Conservation (phyloP, 1,139 yeast species). For the Citeromyces hawaiiensis region DNA sequence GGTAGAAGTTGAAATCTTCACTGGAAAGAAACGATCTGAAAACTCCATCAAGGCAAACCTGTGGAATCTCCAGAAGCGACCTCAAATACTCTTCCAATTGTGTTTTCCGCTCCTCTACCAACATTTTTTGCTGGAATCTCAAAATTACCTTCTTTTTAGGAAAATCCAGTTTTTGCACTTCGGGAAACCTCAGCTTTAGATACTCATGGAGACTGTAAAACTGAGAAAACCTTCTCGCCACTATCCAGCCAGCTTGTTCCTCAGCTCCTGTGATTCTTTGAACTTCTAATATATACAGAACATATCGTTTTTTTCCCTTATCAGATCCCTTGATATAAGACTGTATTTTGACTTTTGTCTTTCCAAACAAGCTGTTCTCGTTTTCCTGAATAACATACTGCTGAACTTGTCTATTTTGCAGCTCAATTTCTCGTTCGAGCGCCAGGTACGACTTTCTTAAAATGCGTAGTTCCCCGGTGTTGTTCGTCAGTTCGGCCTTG, state of each 20-base stretch:
- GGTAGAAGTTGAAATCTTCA: slow-evolving; percentile 38
- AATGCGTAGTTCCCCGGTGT: slow-evolving; percentile 53
- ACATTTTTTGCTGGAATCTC: slow-evolving; percentile 44
- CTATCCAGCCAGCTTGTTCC: slow-evolving; percentile 70
- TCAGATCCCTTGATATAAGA: slow-evolving; percentile 42
- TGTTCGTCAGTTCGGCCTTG: slow-evolving; percentile 78
- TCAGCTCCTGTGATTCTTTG: slow-evolving; percentile 32
- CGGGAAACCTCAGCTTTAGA: slow-evolving; percentile 37
- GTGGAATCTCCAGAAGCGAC: slow-evolving; percentile 41
- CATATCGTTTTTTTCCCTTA: slow-evolving; percentile 39
- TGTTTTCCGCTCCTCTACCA: slow-evolving; percentile 51
- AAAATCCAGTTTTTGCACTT: slow-evolving; percentile 36
- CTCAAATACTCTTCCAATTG: slow-evolving; percentile 54
- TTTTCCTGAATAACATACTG: slow-evolving; percentile 76
- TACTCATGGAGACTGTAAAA: slow-evolving; percentile 63
- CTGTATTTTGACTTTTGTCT: slow-evolving; percentile 51
- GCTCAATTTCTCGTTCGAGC: slow-evolving; percentile 53
- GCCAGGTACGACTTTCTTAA: slow-evolving; percentile 53
- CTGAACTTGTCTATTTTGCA: slow-evolving; percentile 64
- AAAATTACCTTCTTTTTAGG: slow-evolving; percentile 56
- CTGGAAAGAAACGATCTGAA: slow-evolving; percentile 71
- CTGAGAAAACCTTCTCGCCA: slow-evolving; percentile 79
- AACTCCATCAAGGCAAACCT: slow-evolving; percentile 59
- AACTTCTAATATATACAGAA: slow-evolving; percentile 67
- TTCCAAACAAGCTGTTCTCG: slow-evolving; percentile 66